phyloP scores from a whole-genome alignment of 768 basidiomycete genomes.

The Hericium coralloides region DNA sequence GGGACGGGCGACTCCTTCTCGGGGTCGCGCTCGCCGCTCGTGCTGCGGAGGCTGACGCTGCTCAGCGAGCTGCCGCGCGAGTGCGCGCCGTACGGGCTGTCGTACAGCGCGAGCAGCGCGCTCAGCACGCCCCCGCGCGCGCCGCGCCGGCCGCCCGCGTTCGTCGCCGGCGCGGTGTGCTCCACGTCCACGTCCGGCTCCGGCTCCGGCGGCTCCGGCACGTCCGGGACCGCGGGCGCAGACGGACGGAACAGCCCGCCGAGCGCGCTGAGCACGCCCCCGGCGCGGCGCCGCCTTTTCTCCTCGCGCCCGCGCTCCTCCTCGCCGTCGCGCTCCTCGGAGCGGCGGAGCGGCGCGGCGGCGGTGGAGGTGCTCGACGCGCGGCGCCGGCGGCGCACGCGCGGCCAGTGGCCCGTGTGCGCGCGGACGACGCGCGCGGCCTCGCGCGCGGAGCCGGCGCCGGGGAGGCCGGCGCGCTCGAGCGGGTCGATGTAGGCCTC shows the following conservation, averaged over 20 bases:
- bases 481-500: constrained; percentile 49
- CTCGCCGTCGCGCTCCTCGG: not conserved
- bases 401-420: constrained; percentile 19
- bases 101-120: constrained; percentile 57
- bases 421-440: constrained; percentile 37
- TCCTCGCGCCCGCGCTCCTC: not conserved
- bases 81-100: constrained; percentile 24
- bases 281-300: not conserved
- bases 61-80: constrained; percentile 10
- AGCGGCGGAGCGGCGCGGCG: not conserved
- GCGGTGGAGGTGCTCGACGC: constrained; percentile 1
- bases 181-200: constrained; percentile 1
- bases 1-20: constrained; percentile 15
- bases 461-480: constrained; percentile 59
- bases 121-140: constrained; percentile 49
- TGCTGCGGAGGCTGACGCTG: constrained; percentile 1
- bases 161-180: constrained; percentile 3
- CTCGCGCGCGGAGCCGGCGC: constrained; percentile 20
- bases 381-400: constrained; percentile 8
- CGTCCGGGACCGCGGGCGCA: not conserved
- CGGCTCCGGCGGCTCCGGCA: not conserved
- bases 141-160: constrained; percentile 17
- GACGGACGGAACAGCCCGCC: not conserved
- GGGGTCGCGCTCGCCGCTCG: too few species aligned
- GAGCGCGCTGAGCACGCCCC: not conserved